These are phyloP conservation scores for Phytopythium helicoides DNA, from an alignment of 352 stramenopile genomes.

Conservation along the genomic window DNA sequence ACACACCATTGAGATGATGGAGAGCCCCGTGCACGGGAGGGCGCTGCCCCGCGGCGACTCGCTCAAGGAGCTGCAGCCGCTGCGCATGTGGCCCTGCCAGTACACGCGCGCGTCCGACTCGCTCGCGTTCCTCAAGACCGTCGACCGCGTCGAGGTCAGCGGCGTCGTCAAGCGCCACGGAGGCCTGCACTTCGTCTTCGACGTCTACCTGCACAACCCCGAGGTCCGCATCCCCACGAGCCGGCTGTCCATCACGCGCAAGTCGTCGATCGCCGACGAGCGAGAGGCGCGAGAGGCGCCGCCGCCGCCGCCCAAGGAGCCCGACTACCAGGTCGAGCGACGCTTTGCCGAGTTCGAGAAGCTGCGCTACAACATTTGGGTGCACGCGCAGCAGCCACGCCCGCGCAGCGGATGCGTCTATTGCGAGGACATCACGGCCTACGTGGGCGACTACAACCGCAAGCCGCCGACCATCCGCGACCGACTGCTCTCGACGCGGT, in stretches of 20 bases:
- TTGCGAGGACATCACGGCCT: conserved; percentile 33
- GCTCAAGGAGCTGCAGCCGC: conserved; percentile 27
- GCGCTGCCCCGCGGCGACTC: conserved; percentile 13
- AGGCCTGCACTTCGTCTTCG: conserved; percentile 31
- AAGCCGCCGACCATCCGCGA: conserved; percentile 24
- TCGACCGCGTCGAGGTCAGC: conserved; percentile 36
- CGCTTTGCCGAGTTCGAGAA: conserved; percentile 36
- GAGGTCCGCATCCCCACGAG: conserved; percentile 44
- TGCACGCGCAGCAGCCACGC: conserved; percentile 34
- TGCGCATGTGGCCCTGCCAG: conserved; percentile 39
- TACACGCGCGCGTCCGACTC: conserved; percentile 39
- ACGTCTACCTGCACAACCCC: conserved; percentile 41
- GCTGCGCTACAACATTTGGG: conserved; percentile 38
- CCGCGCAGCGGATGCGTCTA: conserved; percentile 27
- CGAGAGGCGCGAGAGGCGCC: conserved; percentile 7
- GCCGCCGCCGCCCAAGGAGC: conserved; percentile 7
- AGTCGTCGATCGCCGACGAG: conserved; percentile 13
- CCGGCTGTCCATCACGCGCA: conserved; percentile 18
- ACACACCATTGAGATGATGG: too few species aligned
- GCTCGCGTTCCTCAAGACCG: conserved; percentile 32
- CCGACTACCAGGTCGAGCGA: conserved; percentile 40
- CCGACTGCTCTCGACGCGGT: conserved; percentile 25
- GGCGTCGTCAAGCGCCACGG: conserved; percentile 30
- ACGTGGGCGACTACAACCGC: conserved; percentile 25
- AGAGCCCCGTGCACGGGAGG: conserved; percentile 6